phyloP scores from a whole-genome alignment of 768 basidiomycete genomes.

The Termitomyces titanicus region DNA sequence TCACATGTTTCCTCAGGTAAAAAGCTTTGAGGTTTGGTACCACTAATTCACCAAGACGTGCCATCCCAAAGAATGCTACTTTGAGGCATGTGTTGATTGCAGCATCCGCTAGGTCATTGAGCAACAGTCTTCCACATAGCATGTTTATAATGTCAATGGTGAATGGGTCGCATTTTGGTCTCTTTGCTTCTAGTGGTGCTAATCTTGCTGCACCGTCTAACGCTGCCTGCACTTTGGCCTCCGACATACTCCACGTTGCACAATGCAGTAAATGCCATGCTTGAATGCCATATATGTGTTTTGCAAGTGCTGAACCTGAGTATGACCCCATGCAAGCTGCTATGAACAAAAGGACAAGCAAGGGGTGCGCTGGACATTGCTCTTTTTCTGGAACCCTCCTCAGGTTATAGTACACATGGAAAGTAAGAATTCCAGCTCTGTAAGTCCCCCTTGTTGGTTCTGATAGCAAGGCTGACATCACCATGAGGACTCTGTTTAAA shows the following conservation, averaged over 20 bases:
- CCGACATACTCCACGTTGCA: too few relatives aligned
- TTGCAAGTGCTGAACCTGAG: too few relatives aligned
- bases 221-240: too few relatives aligned
- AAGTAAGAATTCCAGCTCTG: slow-evolving; percentile 32
- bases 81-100: slow-evolving; percentile 19
- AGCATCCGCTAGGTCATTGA: slow-evolving; percentile 7
- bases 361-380: slow-evolving; percentile 18
- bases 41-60: neutral
- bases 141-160: slow-evolving; percentile 1
- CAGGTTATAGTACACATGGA: slow-evolving; percentile 36
- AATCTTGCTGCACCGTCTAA: neutral
- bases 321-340: too few relatives aligned
- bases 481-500: slow-evolving; percentile 16
- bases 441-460: slow-evolving; percentile 30
- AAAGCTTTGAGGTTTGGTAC: slow-evolving; percentile 10
- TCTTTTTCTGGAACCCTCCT: slow-evolving; percentile 27
- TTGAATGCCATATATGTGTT: too few relatives aligned
- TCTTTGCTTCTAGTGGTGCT: neutral
- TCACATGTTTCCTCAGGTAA: slow-evolving; percentile 15
- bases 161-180: slow-evolving; percentile 25
- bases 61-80: slow-evolving; percentile 12
- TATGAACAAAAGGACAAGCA: slow-evolving; percentile 6
- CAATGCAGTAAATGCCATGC: too few relatives aligned
- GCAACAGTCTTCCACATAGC: neutral
- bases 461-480: slow-evolving; percentile 19